A percentile compares a stretch with the other conserved stretches of the same genome.
Evolutionary conservation across 1,139 yeast species (phyloP).

Genomic region (Lodderomyces elongisporus): DNA sequence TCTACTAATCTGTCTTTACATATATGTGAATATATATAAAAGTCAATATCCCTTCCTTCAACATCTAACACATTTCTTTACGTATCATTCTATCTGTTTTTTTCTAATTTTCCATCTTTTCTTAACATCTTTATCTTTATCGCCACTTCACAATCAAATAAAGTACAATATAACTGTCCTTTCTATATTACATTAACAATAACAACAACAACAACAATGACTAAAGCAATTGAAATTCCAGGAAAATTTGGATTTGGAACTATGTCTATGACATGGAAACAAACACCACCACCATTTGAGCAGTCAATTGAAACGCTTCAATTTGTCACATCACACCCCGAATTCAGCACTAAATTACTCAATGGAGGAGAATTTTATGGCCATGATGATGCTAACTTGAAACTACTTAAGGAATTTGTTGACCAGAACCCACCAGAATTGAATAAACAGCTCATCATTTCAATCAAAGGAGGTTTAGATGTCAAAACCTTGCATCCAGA

Average conservation of each 20-base stretch:
- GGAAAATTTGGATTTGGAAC: conserved; percentile 53
- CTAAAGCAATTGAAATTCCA: conserved; percentile 17
- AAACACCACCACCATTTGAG: conserved; percentile 40
- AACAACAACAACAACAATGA: too few relatives aligned
- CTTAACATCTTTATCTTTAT: background rate
- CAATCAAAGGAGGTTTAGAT: conserved; percentile 63
- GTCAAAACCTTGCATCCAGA: conserved; percentile 34
- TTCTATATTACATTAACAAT: background rate
- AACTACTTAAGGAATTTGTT: conserved; percentile 54
- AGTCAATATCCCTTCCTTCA: too few relatives aligned
- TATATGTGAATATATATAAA: too few relatives aligned
- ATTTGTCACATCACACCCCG: conserved; percentile 32
- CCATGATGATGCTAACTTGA: conserved; percentile 34
- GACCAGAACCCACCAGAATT: conserved; percentile 46
- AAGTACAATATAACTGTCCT: background rate
- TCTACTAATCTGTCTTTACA: too few relatives aligned
- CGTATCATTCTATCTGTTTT: too few relatives aligned
- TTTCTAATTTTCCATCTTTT: too few relatives aligned
- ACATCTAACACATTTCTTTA: too few relatives aligned
- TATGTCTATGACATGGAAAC: conserved; percentile 58
- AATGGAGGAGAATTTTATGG: conserved; percentile 84
- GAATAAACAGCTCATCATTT: conserved; percentile 45
- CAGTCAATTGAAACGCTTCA: conserved; percentile 44
- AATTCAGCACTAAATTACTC: conserved; percentile 51
- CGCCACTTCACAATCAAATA: too few relatives aligned